Percentiles rank a stretch among this genome's conserved stretches.
Evolutionary conservation across 1,139 yeast genomes (phyloP).

Genomic region (Kurtzmaniella quercitrusa): DNA sequence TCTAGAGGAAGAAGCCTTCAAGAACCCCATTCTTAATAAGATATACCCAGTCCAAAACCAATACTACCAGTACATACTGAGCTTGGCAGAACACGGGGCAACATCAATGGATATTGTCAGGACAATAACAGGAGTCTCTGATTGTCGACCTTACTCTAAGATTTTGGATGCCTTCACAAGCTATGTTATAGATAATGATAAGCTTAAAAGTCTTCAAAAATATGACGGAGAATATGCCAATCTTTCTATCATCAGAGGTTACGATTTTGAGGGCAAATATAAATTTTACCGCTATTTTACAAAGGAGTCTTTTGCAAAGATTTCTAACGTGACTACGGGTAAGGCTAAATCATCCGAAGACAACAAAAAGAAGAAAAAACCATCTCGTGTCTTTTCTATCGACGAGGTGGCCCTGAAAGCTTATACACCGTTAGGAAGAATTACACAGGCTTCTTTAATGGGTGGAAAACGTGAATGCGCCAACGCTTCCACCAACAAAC

Average conservation of each 20-base stretch:
- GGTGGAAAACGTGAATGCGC: constrained; percentile 8
- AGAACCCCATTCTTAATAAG: constrained; percentile 32
- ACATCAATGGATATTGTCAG: constrained; percentile 53
- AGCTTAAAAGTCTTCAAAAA: constrained; percentile 19
- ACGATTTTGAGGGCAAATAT: constrained; percentile 69
- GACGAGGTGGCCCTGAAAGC: constrained; percentile 20
- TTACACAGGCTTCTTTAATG: constrained; percentile 20
- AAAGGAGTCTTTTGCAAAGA: constrained; percentile 7
- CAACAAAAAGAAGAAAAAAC: neutral
- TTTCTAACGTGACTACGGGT: constrained; percentile 2
- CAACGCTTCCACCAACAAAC: constrained; percentile 7
- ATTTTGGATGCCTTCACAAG: constrained; percentile 46
- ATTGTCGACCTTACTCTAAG: constrained; percentile 46
- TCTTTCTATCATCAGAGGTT: constrained; percentile 50
- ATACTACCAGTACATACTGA: constrained; percentile 44
- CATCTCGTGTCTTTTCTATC: constrained; percentile 9
- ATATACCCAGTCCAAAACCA: constrained; percentile 65
- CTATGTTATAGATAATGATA: constrained; percentile 23
- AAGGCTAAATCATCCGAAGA: constrained; percentile 9
- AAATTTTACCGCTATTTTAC: constrained; percentile 71
- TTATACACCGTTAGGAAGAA: constrained; percentile 21
- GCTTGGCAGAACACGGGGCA: constrained; percentile 44
- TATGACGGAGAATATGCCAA: constrained; percentile 21
- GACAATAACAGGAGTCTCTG: constrained; percentile 51
- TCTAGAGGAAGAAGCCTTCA: constrained; percentile 14